Evolutionary conservation across 805 yeast species (phyloP), one percentile per base, ranked within the genome.

Genomic region (Metschnikowia baotianmanensis): DNA sequence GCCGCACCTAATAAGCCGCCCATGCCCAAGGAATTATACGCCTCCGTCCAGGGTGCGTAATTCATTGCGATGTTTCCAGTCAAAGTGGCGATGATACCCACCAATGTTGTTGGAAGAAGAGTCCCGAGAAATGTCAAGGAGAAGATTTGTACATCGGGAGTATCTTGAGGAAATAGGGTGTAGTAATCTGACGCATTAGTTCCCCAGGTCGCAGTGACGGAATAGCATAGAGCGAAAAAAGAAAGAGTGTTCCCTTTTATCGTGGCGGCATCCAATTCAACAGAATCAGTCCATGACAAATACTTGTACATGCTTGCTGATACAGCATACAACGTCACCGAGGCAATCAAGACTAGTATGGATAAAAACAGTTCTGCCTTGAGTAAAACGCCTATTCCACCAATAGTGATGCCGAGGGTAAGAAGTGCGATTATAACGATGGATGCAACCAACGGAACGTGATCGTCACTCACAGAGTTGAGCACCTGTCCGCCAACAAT

Each of bases 171-270:
- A 34, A 63, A 61, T 18, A 60, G 35, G 25, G 60, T 55, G 44
- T 63, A 63, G 43, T 63, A 63, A 43, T 63, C 68, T 11, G 67
- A 52, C 3, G 68, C 68, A 4, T 62, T 59, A 6, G 58, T 47
- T 5, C 68, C 68, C 69, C 68, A 63, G 3, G 65, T 58, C 2
- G 68, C 61, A 0, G 67, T 62, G 7, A 63, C 62, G 5, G 68
- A 61, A 42, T 62, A 65, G 1, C 66, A 65, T 24, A 65, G 41
- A 4, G 68, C 58, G 46, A 63, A 65, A 40, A 61, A 65, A 5
- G 68, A 57, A 17, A 63, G 47, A 63, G 67, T 60, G 38, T 62
- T 62, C 2, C 70, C 69, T 15, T 57, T 46, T 6, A 38, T 31
- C 1, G 65, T 61, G 6, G 26, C 25, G 15, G 23, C 21, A n/a